These are phyloP conservation scores for Quercus suber DNA, from an alignment of 306 rosid genomes.

Conservation along the genomic window DNA sequence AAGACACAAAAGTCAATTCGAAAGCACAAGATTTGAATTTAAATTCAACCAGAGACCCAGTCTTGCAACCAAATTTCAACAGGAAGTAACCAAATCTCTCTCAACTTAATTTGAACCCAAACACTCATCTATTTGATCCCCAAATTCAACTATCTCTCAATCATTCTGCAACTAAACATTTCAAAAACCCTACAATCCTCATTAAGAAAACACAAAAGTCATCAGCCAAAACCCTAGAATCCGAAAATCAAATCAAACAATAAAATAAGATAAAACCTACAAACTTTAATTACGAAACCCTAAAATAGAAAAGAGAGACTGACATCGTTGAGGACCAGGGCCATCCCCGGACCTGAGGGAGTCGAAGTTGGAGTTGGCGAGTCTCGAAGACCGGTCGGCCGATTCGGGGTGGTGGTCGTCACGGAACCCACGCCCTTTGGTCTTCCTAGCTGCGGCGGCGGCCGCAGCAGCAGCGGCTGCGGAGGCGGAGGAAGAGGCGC, in stretches of 20 bases:
- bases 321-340: constrained; percentile 91
- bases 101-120: too few relatives aligned
- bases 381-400: constrained; percentile 67
- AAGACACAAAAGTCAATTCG: too few relatives aligned
- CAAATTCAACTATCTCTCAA: not conserved
- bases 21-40: too few relatives aligned
- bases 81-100: too few relatives aligned
- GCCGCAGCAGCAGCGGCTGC: constrained; percentile 20
- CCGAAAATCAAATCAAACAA: not conserved
- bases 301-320: constrained; percentile 12
- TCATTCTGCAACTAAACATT: not conserved
- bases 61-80: too few relatives aligned
- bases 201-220: not conserved
- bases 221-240: constrained; percentile 4
- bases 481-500: constrained; percentile 51
- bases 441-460: constrained; percentile 57
- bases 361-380: constrained; percentile 75
- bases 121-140: too few relatives aligned
- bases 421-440: constrained; percentile 95
- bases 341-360: constrained; percentile 75
- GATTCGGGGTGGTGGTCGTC: constrained; percentile 65
- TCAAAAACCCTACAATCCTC: constrained; percentile 9
- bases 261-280: not conserved
- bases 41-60: too few relatives aligned
- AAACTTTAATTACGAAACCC: not conserved